Conservation (phyloP, 495 filamentous ascomycete species). For the Tetracladium setigerum region DNA sequence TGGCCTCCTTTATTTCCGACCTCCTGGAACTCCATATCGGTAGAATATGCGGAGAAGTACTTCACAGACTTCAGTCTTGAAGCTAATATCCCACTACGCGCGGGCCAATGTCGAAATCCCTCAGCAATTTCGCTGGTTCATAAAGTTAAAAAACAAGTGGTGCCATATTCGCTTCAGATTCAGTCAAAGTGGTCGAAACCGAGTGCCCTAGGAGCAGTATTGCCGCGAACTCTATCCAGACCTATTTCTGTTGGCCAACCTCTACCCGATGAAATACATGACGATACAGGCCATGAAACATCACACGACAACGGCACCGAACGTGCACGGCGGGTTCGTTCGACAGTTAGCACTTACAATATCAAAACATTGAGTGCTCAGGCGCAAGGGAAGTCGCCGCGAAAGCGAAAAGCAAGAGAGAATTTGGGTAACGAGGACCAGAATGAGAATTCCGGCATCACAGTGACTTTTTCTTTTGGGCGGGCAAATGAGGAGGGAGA, state of each 20-base stretch:
- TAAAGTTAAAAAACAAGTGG: too few relatives aligned
- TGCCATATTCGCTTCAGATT: too few relatives aligned
- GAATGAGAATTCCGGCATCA: not conserved
- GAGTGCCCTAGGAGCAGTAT: too few relatives aligned
- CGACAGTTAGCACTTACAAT: slow-evolving; percentile 41
- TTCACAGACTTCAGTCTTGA: not conserved
- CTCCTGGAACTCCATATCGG: too few relatives aligned
- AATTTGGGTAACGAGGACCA: slow-evolving; percentile 22
- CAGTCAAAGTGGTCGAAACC: too few relatives aligned
- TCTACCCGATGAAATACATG: too few relatives aligned
- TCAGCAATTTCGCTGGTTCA: too few relatives aligned
- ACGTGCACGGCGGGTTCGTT: slow-evolving; percentile 21
- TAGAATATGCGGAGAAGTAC: not conserved
- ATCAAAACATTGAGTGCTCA: slow-evolving; percentile 40
- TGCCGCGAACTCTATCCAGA: too few relatives aligned
- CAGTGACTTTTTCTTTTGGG: slow-evolving; percentile 13
- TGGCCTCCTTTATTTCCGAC: slow-evolving; percentile 38
- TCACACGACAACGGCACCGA: too few relatives aligned
- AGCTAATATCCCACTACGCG: not conserved
- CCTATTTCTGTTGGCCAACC: too few relatives aligned
- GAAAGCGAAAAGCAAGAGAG: slow-evolving; percentile 31
- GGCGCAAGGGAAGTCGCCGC: slow-evolving; percentile 36
- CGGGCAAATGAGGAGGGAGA: slow-evolving; percentile 5
- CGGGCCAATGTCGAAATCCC: too few relatives aligned
- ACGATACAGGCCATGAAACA: too few relatives aligned